Conservation (phyloP, 805 yeast species). For the Kodamaea laetipori region DNA sequence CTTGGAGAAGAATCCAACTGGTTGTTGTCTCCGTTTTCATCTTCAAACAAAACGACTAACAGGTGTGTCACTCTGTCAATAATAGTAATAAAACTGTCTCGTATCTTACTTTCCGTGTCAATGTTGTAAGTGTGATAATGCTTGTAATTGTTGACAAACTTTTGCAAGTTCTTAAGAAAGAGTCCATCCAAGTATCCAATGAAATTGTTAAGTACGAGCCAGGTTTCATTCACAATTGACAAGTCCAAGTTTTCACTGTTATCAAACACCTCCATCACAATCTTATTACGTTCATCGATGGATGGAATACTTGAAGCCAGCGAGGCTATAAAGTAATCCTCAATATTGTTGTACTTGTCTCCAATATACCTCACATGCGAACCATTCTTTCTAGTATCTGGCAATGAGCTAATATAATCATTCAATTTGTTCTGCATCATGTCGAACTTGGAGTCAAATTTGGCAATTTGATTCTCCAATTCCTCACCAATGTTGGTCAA, state of each 20-base stretch:
- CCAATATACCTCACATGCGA: slow-evolving; percentile 40
- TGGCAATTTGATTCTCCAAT: slow-evolving; percentile 36
- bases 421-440: slow-evolving; percentile 39
- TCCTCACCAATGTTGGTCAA: slow-evolving; percentile 33
- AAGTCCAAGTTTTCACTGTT: slow-evolving; percentile 43
- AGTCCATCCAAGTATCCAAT: slow-evolving; percentile 35
- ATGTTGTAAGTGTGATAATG: slow-evolving; percentile 34
- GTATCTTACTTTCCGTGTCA: slow-evolving; percentile 33
- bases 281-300: slow-evolving; percentile 29
- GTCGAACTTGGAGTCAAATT: slow-evolving; percentile 37
- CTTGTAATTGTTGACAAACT: slow-evolving; percentile 40
- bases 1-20: slow-evolving; percentile 40
- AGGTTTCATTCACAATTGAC: slow-evolving; percentile 44
- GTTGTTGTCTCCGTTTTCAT: slow-evolving; percentile 26
- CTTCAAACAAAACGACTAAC: slow-evolving; percentile 33
- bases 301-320: slow-evolving; percentile 27
- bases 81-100: slow-evolving; percentile 27
- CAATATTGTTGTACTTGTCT: slow-evolving; percentile 40
- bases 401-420: slow-evolving; percentile 38
- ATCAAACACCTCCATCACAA: slow-evolving; percentile 36
- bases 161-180: slow-evolving; percentile 31
- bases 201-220: slow-evolving; percentile 43
- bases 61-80: slow-evolving; percentile 28
- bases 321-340: slow-evolving; percentile 35
- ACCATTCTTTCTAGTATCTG: slow-evolving; percentile 34